Conservation (phyloP, 257 asterid species). For the Solanum rostratum region DNA sequence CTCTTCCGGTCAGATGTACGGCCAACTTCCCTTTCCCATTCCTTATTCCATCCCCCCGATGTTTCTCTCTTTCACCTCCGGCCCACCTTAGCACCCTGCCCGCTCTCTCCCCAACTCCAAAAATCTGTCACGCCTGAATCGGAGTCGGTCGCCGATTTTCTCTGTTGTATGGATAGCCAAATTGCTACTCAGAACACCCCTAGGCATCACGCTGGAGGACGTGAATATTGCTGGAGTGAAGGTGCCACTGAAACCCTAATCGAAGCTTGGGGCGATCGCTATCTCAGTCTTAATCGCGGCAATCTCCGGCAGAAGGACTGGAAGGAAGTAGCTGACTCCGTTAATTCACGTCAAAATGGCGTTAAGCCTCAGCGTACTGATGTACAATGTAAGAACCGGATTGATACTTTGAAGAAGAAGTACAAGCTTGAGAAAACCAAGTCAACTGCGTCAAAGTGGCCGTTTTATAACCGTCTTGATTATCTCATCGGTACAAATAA, state of each 20-base stretch:
- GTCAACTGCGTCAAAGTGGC: slow-evolving; percentile 48
- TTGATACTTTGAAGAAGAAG: slow-evolving; percentile 67
- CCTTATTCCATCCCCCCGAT: not conserved
- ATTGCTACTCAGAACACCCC: not conserved
- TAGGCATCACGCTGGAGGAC: slow-evolving; percentile 22
- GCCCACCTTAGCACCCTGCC: not conserved
- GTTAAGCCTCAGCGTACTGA: slow-evolving; percentile 65
- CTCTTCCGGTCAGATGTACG: slow-evolving; percentile 20
- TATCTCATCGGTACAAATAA: slow-evolving; percentile 33
- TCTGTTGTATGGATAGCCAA: slow-evolving; percentile 3
- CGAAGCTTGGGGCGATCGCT: slow-evolving; percentile 65
- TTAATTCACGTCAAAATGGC: slow-evolving; percentile 44
- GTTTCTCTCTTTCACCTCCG: not conserved
- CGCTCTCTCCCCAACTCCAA: not conserved
- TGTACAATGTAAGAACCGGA: slow-evolving; percentile 62
- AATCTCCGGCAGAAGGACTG: slow-evolving; percentile 67
- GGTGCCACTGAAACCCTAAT: slow-evolving; percentile 60
- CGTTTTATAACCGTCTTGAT: slow-evolving; percentile 41
- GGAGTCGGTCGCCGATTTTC: not conserved
- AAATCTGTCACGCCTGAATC: not conserved
- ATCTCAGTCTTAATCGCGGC: slow-evolving; percentile 54
- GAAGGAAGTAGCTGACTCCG: slow-evolving; percentile 60
- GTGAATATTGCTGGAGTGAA: slow-evolving; percentile 79
- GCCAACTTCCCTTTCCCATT: not conserved
- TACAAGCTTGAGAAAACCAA: slow-evolving; percentile 51